Evolutionary conservation across 495 filamentous ascomycete genomes (phyloP).

Genomic region (Pseudomonodictys pantanalensis): DNA sequence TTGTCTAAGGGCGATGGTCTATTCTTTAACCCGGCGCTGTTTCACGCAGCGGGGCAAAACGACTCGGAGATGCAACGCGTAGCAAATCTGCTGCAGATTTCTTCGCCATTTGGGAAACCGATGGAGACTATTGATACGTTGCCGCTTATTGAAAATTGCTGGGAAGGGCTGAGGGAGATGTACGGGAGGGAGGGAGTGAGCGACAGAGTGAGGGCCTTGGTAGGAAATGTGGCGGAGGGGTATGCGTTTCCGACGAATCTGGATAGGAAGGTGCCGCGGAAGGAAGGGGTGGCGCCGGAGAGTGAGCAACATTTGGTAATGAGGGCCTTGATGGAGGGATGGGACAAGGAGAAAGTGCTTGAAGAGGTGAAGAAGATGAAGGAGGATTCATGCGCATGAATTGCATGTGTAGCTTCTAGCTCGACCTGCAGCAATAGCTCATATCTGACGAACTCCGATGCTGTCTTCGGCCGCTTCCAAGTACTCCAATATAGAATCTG

Average conservation of each 20-base stretch:
- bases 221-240: conserved; percentile 51
- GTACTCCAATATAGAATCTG: no score
- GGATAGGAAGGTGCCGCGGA: conserved; percentile 50
- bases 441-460: no score
- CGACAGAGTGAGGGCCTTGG: conserved; percentile 41
- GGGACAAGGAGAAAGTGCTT: conserved; percentile 41
- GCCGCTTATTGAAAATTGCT: conserved; percentile 45
- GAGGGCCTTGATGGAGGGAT: conserved; percentile 44
- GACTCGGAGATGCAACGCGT: conserved; percentile 46
- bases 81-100: conserved; percentile 56
- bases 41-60: conserved; percentile 57
- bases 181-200: conserved; percentile 39
- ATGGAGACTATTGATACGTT: conserved; percentile 55
- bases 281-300: conserved; percentile 54
- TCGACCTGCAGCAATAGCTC: no score
- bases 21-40: conserved; percentile 57
- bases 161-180: conserved; percentile 41
- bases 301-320: conserved; percentile 53
- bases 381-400: conserved; percentile 39
- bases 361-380: conserved; percentile 42
- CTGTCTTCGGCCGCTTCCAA: no score
- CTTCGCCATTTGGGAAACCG: conserved; percentile 55
- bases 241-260: conserved; percentile 59
- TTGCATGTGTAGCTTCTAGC: no score
- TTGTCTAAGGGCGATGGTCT: conserved; percentile 51